These are phyloP conservation scores for Podospora pseudocomata DNA, from an alignment of 495 filamentous ascomycete species.

Conservation along the genomic window DNA sequence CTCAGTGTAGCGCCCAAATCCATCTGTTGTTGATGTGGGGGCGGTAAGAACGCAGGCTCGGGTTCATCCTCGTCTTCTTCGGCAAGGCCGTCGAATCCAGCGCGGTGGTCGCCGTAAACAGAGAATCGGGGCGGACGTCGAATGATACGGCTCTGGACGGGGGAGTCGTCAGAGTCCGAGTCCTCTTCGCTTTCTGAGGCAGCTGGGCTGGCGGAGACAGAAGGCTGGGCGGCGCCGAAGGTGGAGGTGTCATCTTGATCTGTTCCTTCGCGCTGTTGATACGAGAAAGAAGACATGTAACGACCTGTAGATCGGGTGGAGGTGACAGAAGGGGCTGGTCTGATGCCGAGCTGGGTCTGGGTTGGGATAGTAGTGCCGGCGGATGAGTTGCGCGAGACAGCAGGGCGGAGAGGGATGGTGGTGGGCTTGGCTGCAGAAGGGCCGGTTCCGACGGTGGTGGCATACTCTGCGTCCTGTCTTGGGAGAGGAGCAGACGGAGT, in stretches of 20 bases:
- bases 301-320: background rate
- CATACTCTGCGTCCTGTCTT: constrained; percentile 39
- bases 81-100: constrained; percentile 11
- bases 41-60: constrained; percentile 72
- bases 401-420: constrained; percentile 32
- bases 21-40: constrained; percentile 37
- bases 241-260: background rate
- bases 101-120: background rate
- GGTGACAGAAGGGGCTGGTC: background rate
- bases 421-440: constrained; percentile 33
- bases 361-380: constrained; percentile 50
- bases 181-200: constrained; percentile 31
- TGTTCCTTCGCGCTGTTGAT: constrained; percentile 14
- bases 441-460: constrained; percentile 29
- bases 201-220: constrained; percentile 34
- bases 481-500: constrained; percentile 39
- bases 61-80: constrained; percentile 54
- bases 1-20: constrained; percentile 62
- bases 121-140: constrained; percentile 55
- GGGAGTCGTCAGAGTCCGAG: constrained; percentile 39
- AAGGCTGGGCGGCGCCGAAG: constrained; percentile 22
- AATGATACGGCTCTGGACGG: constrained; percentile 52
- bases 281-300: background rate
- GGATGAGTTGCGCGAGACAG: constrained; percentile 57
- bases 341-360: constrained; percentile 22